Evolutionary conservation across 164 flowering plant species (phyloP), one percentile per base, ranked within the genome.

Genomic region (Stephania yunnanensis): DNA sequence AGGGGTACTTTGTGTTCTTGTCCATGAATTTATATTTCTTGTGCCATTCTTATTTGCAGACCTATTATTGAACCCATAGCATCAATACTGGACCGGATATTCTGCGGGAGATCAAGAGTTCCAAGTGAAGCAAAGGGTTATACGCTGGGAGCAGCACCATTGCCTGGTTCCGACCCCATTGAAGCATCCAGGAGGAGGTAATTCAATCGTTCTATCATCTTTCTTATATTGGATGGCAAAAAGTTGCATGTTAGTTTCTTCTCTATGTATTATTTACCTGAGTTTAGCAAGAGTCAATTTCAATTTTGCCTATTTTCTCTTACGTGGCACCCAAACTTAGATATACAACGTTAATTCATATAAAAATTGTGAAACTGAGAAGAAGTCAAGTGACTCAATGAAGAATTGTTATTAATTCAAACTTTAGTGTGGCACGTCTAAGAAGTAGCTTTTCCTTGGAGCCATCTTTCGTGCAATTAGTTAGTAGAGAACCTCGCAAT

Each of bases 171-270:
- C 76, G 97, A 90, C 70, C 89, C 95, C 61, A 84, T 89, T 73
- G 98, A 94, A 82, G 97, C 99, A 82, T 88, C 99, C 45, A 85
- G 99, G 82, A 89, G 99, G 82, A 91, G 99, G 99, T 92, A 86
- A 80, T 20, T 69, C 30, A 4, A 64, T 81, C 50, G 3, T 9
- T 71, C 45, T 63, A 36, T 48, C 30, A 31, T 74, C n/a, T 48
- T 61, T 31, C 74, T 36, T 30, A 53, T 71, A 20, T 72, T 65
- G 48, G 15, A 15, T 29, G 20, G 20, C n/a, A 61, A 20, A 61
- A 61, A 61, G 7, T 10, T 61, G 66, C 66, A 61, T 61, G 5
- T 61, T 19, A 61, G 9, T 7, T 61, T 17, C 20, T 61, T 15
- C 5, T 58, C 17, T 15, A 1, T 1, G 5, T 19, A 55, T 12